Conservation (phyloP, 2,329 filamentous ascomycete genomes). For the Madurella mycetomatis region DNA sequence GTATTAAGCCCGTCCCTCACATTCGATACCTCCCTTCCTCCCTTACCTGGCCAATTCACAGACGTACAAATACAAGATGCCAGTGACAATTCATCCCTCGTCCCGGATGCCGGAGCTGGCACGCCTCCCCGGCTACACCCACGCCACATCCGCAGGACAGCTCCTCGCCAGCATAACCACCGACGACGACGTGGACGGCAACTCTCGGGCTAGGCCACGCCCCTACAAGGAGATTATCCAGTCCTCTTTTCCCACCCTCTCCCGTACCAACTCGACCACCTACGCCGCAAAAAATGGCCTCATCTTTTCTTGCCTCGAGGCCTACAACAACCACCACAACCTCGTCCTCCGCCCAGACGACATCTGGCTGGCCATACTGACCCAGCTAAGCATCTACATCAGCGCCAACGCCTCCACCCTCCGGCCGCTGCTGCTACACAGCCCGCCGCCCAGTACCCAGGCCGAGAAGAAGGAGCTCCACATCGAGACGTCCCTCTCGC, state of each 20-base stretch:
- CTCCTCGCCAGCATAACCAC: conserved; percentile 18
- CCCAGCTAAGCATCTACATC: conserved; percentile 44
- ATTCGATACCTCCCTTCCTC: background rate
- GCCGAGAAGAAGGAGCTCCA: conserved; percentile 14
- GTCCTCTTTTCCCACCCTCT: conserved; percentile 28
- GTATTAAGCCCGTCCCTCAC: background rate
- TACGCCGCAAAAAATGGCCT: conserved; percentile 35
- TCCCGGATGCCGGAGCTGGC: conserved; percentile 11
- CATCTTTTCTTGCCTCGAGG: conserved; percentile 34
- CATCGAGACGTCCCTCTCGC: conserved; percentile 14
- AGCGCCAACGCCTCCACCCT: conserved; percentile 44
- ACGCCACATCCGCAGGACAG: conserved; percentile 18
- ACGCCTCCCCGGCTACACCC: conserved; percentile 9
- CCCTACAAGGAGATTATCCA: conserved; percentile 14
- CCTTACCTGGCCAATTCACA: background rate
- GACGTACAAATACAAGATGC: conserved; percentile 8
- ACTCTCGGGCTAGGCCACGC: background rate
- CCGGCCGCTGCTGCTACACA: conserved; percentile 36
- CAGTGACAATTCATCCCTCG: conserved; percentile 19
- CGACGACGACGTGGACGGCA: conserved; percentile 11
- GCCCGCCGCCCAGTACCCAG: conserved; percentile 29
- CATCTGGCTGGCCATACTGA: conserved; percentile 48
- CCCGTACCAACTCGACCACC: conserved; percentile 8
- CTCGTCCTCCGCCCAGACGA: conserved; percentile 48
- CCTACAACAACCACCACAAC: conserved; percentile 42